Percentiles rank a stretch among this genome's conserved stretches.
phyloP scores from a whole-genome alignment of 805 yeast genomes.

The Metschnikowia hibisci region DNA sequence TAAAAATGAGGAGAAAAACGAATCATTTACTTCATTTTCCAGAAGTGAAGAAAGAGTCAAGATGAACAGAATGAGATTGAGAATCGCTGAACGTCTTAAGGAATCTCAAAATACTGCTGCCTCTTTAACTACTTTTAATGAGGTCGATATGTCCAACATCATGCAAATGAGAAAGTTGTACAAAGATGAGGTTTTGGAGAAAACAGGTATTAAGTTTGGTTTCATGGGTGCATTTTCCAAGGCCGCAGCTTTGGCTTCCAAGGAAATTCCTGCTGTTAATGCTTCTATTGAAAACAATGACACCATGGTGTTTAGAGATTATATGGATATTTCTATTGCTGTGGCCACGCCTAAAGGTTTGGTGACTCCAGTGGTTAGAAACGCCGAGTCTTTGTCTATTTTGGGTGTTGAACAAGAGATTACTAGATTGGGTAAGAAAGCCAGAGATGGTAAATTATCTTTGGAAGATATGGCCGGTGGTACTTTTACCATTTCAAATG shows the following conservation, averaged over 20 bases:
- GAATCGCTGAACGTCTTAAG: conserved; percentile 98
- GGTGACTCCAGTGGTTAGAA: conserved; percentile 96
- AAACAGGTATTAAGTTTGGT: conserved; percentile 91
- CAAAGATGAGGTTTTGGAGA: conserved; percentile 94
- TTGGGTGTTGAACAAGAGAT: conserved; percentile 90
- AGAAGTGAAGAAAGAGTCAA: conserved; percentile 89
- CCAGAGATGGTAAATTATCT: conserved; percentile 94
- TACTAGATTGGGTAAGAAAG: conserved; percentile 75
- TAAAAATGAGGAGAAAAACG: conserved; percentile 21
- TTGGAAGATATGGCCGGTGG: conserved; percentile 99
- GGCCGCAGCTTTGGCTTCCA: conserved; percentile 89
- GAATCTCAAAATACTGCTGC: conserved; percentile 99
- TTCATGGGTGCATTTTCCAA: conserved; percentile 98
- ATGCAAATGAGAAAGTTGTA: conserved; percentile 93
- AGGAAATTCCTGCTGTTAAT: conserved; percentile 91
- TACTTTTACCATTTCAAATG: conserved; percentile 97
- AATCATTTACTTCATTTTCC: conserved; percentile 50
- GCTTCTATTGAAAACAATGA: conserved; percentile 91
- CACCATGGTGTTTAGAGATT: conserved; percentile 94
- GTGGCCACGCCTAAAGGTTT: conserved; percentile 99
- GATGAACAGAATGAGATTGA: conserved; percentile 98
- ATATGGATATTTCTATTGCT: conserved; percentile 91
- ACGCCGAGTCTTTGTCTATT: conserved; percentile 86
- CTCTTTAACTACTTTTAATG: conserved; percentile 95
- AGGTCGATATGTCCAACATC: conserved; percentile 91